phyloP scores from a whole-genome alignment of 2,329 filamentous ascomycete species.

The Esteya vermicola region DNA sequence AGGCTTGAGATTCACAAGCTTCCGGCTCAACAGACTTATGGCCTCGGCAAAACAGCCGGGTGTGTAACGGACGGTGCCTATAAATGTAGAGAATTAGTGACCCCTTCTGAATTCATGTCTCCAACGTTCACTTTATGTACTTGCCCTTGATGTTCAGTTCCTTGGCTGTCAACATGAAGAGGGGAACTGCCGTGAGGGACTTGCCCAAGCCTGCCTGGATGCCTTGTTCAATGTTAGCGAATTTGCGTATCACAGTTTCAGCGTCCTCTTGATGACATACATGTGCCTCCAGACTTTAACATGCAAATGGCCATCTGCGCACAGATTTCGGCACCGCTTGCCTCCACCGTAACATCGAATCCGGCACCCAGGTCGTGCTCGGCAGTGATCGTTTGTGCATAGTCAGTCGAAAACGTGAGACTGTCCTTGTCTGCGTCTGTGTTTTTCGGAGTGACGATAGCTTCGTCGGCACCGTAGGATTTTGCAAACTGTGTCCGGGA shows the following conservation, averaged over 20 bases:
- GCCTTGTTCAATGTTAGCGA: too few species aligned
- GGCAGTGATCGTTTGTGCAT: conserved; percentile 6
- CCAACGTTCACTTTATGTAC: background rate
- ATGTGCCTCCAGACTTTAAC: conserved; percentile 13
- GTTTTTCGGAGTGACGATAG: conserved; percentile 10
- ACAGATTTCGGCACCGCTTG: conserved; percentile 13
- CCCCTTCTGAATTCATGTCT: background rate
- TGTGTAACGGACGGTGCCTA: conserved; percentile 14
- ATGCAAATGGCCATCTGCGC: conserved; percentile 13
- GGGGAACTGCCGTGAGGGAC: conserved; percentile 9
- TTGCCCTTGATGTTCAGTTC: conserved; percentile 13
- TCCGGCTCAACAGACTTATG: conserved; percentile 11
- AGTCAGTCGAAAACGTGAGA: background rate
- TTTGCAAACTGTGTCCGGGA: conserved; percentile 13
- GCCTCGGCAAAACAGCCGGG: conserved; percentile 14
- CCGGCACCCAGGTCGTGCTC: conserved; percentile 10
- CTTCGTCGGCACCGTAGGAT: conserved; percentile 12
- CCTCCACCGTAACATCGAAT: conserved; percentile 13
- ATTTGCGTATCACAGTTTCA: too few species aligned
- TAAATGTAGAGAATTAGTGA: background rate
- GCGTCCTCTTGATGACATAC: too few species aligned
- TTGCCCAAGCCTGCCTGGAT: conserved; percentile 14
- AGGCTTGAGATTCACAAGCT: conserved; percentile 13
- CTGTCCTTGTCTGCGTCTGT: conserved; percentile 5
- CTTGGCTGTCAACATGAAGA: conserved; percentile 13